Evolutionary conservation across 2,329 filamentous ascomycete genomes (phyloP), one percentile per base, ranked within the genome.

Genomic region (Clonostachys sp.): DNA sequence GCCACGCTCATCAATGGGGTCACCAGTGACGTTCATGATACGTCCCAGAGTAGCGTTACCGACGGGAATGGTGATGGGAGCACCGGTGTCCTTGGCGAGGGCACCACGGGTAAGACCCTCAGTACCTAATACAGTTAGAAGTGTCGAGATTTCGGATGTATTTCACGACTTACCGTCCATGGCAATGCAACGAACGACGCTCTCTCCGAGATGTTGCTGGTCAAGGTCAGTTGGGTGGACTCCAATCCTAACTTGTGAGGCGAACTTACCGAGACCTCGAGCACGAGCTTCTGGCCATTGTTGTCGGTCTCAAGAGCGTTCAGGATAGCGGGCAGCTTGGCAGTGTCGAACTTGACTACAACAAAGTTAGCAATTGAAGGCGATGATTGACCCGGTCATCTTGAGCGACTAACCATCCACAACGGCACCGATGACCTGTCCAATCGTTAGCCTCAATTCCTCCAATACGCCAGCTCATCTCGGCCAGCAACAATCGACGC

Each of bases 21-120:
- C 92, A 84, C 94, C 94, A 80, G 94, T 99, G 78, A 99, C 94
- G 85, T 99, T 99, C 80, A 99, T 91, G 83, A 99, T 99, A 81
- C 94, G 94, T 67, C 94, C 94, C 62, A 99, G 89, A 60, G 91
- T 96, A 71, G 80, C 89, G 69, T 84, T 83, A 65, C 94, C 94
- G 75, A 97, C 92, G 69, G 92, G 92, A 65, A 99, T 91, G 76
- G 83, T 91, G 81, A 99, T 99, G 70, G 94, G 94, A 61, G 84
- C 78, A 71, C 94, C 94, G 69, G 92, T 96, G 76, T 99, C 94
- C 63, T 73, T 74, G 61, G 86, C 90, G 73, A 83, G 81, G 68
- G 84, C 77, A 70, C 94, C 94, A 84, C 94, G 92, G 71, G 92
- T 88, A 64, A 99, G 90, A 94, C 94, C 94, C 83, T 97, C 94